Evolutionary conservation across 495 filamentous ascomycete species (phyloP).

Genomic region (Penicillium lagena): DNA sequence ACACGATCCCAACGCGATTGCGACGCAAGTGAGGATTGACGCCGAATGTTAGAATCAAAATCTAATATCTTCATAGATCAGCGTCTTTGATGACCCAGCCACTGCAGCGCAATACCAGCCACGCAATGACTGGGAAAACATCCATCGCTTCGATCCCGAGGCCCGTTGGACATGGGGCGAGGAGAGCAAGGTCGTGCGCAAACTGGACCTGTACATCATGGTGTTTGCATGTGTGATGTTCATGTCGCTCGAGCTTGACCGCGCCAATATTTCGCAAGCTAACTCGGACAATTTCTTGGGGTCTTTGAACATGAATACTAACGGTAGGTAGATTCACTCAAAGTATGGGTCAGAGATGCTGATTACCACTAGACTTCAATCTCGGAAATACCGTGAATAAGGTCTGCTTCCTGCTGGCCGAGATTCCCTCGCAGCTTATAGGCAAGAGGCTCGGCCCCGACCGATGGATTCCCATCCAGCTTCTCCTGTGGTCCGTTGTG

Average conservation of each 20-base stretch:
- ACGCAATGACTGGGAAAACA: conserved; percentile 42
- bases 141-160: conserved; percentile 41
- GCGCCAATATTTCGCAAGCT: conserved; percentile 62
- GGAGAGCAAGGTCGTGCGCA: conserved; percentile 25
- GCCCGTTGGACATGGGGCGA: conserved; percentile 43
- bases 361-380: conserved; percentile 13
- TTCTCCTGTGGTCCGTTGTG: conserved; percentile 65
- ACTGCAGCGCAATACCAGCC: conserved; percentile 42
- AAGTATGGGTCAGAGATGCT: no score
- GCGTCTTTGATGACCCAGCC: conserved; percentile 41
- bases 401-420: conserved; percentile 54
- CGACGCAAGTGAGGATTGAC: no score
- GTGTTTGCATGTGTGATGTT: conserved; percentile 67
- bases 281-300: conserved; percentile 57
- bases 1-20: no score
- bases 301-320: conserved; percentile 49
- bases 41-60: no score
- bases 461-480: conserved; percentile 72
- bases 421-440: conserved; percentile 62
- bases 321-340: conserved; percentile 20
- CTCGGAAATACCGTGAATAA: conserved; percentile 32
- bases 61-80: not conserved
- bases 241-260: conserved; percentile 67
- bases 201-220: conserved; percentile 40
- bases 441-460: conserved; percentile 67